Percentiles rank a stretch among this genome's conserved stretches.
Conservation (phyloP, 768 basidiomycete genomes). For the Macrolepiota fuliginosa region DNA sequence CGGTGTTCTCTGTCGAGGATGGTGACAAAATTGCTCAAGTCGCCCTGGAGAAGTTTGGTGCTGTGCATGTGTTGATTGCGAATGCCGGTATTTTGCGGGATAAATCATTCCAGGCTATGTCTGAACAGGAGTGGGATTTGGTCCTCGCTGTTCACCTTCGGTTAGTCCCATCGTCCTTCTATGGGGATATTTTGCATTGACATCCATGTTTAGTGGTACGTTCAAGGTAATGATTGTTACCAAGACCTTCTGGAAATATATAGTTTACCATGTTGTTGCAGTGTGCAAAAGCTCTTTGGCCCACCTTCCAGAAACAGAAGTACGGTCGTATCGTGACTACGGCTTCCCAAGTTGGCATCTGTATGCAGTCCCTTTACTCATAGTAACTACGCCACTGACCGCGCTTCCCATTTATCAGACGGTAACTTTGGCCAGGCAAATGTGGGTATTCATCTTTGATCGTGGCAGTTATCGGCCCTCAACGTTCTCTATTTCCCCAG, state of each 20-base stretch:
- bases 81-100: slow-evolving; percentile 95
- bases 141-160: slow-evolving; percentile 87
- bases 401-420: slow-evolving; percentile 40
- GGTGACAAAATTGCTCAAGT: slow-evolving; percentile 86
- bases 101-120: slow-evolving; percentile 88
- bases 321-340: slow-evolving; percentile 95
- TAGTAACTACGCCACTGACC: not conserved
- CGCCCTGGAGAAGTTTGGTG: slow-evolving; percentile 84
- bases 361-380: slow-evolving; percentile 44
- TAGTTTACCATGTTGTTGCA: slow-evolving; percentile 24
- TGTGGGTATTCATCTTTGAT: slow-evolving; percentile 32
- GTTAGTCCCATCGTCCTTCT: slow-evolving; percentile 24
- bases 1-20: slow-evolving; percentile 86
- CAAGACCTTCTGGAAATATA: not conserved
- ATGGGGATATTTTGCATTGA: slow-evolving; percentile 5
- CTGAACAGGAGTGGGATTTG: slow-evolving; percentile 91
- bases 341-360: slow-evolving; percentile 89
- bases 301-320: slow-evolving; percentile 93
- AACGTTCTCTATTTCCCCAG: slow-evolving; percentile 27
- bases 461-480: slow-evolving; percentile 1
- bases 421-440: slow-evolving; percentile 97
- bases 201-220: slow-evolving; percentile 55
- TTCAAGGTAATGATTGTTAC: slow-evolving; percentile 60
- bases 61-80: slow-evolving; percentile 83
- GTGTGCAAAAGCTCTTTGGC: slow-evolving; percentile 96